Percentiles rank a stretch among this genome's conserved stretches.
phyloP scores from a whole-genome alignment of 2,329 filamentous ascomycete species.

The Penicillium janthinellum region DNA sequence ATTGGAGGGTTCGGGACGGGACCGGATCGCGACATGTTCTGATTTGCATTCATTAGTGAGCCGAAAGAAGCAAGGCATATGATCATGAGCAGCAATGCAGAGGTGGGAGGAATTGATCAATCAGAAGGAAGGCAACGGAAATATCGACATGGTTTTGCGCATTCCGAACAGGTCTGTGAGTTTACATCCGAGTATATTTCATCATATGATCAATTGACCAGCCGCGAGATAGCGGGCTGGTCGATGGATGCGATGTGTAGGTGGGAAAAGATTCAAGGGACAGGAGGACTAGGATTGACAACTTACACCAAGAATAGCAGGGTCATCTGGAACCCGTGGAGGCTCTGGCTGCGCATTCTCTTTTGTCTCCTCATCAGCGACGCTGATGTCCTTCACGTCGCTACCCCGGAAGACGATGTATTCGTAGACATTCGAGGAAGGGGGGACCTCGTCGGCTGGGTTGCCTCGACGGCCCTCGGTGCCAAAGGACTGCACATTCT shows the following conservation, averaged over 20 bases:
- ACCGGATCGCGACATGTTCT: conserved; percentile 49
- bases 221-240: conserved; percentile 11
- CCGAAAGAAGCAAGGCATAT: background rate
- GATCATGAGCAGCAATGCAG: background rate
- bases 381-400: conserved; percentile 96
- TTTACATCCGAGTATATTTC: conserved; percentile 99
- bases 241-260: conserved; percentile 7
- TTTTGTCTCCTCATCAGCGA: conserved; percentile 77
- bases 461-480: conserved; percentile 85
- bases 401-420: conserved; percentile 98
- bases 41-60: conserved; percentile 26
- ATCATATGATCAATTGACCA: conserved; percentile 52
- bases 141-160: conserved; percentile 95
- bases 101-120: conserved; percentile 36
- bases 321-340: conserved; percentile 84
- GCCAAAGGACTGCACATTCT: conserved; percentile 92
- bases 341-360: conserved; percentile 72
- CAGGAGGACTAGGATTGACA: background rate
- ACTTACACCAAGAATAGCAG: conserved; percentile 96
- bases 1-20: conserved; percentile 27
- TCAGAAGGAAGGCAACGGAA: conserved; percentile 99
- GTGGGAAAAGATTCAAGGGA: conserved; percentile 11
- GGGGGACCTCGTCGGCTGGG: conserved; percentile 77
- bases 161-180: conserved; percentile 72
- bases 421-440: conserved; percentile 89